Conservation (phyloP, 2,329 filamentous ascomycete species). For the Epichloe glyceriae region DNA sequence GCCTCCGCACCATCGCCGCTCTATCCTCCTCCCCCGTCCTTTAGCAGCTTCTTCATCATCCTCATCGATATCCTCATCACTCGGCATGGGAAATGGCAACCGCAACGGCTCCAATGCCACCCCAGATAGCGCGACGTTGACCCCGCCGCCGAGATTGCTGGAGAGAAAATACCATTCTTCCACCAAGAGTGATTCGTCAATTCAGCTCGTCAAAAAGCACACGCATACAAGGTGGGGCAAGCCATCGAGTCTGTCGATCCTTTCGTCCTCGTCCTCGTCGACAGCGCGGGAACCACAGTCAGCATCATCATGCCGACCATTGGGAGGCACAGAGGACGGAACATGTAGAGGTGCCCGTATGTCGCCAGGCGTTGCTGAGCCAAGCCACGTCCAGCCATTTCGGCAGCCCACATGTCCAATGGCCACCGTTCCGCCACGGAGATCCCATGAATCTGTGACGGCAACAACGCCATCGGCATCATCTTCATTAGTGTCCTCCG, state of each 20-base stretch:
- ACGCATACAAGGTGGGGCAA: constrained; percentile 4
- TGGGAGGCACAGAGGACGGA: background rate
- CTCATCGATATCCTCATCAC: background rate
- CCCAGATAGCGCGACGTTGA: background rate
- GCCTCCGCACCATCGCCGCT: background rate
- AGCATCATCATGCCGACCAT: background rate
- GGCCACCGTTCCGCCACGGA: background rate
- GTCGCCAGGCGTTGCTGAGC: background rate
- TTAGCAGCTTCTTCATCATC: background rate
- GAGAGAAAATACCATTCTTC: constrained; percentile 3
- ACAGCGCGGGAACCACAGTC: background rate
- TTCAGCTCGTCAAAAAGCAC: background rate
- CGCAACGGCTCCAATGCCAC: background rate
- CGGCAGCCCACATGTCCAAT: background rate
- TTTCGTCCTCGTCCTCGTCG: background rate
- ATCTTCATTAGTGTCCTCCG: background rate
- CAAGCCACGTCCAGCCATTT: background rate
- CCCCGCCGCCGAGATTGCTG: constrained; percentile 4
- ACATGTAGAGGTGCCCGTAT: background rate
- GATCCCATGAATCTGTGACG: background rate
- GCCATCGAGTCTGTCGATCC: background rate
- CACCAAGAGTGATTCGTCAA: constrained; percentile 1
- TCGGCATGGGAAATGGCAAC: background rate
- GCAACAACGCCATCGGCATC: background rate
- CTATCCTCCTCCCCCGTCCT: background rate